These are phyloP conservation scores for Trypanosomatidae sp. DNA, from an alignment of 208 protist genomes.

Conservation along the genomic window DNA sequence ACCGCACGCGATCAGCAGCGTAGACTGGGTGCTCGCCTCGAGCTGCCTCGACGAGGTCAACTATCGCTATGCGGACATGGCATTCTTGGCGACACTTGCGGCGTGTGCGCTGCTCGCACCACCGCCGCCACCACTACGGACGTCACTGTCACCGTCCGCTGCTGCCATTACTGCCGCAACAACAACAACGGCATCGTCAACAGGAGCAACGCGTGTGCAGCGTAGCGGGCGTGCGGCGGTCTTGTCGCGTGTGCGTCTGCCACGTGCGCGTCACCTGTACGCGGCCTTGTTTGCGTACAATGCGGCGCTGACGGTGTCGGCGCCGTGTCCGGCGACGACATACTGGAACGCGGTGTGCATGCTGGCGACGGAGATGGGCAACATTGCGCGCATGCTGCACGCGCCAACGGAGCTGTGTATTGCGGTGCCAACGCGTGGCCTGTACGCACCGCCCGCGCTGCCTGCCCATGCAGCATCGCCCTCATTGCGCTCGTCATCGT, in stretches of 20 bases:
- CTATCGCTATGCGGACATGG: slow-evolving; percentile 59
- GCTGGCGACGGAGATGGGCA: slow-evolving; percentile 40
- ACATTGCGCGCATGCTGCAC: slow-evolving; percentile 34
- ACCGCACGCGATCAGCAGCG: slow-evolving; percentile 11
- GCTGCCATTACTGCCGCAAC: slow-evolving; percentile 1
- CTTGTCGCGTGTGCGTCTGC: slow-evolving; percentile 24
- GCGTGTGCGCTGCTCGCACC: slow-evolving; percentile 20
- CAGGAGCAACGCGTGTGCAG: no score
- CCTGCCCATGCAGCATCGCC: no score
- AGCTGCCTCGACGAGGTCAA: slow-evolving; percentile 77
- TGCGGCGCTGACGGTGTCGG: slow-evolving; percentile 27
- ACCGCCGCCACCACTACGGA: slow-evolving; percentile 6
- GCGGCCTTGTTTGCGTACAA: slow-evolving; percentile 58
- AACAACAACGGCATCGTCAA: no score
- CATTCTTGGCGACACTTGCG: slow-evolving; percentile 43
- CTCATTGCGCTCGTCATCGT: no score
- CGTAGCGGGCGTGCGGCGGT: no score
- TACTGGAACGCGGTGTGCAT: slow-evolving; percentile 66
- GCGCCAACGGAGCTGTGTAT: slow-evolving; percentile 45
- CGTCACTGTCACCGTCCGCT: not conserved
- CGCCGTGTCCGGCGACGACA: slow-evolving; percentile 29
- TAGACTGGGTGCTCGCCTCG: slow-evolving; percentile 48
- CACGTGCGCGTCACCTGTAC: no score
- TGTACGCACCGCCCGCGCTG: no score
- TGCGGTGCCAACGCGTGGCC: slow-evolving; percentile 2